Evolutionary conservation across 208 protist genomes (phyloP).

Genomic region (Eutreptiella sp.): DNA sequence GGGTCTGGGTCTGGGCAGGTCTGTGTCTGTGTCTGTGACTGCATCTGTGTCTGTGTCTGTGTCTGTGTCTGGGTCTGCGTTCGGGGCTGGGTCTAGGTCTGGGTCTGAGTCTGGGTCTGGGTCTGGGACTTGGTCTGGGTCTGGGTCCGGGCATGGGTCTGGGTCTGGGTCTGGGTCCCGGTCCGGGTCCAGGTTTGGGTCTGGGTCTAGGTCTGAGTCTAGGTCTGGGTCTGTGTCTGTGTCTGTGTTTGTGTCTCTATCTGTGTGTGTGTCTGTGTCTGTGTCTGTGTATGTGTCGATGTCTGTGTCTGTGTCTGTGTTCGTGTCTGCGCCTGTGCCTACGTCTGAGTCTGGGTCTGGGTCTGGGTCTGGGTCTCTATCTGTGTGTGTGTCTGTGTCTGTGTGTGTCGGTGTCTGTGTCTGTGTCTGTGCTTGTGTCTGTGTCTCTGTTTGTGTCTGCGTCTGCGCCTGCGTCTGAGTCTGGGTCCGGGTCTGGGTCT

Average conservation of each 20-base stretch:
- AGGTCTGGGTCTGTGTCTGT: neutral
- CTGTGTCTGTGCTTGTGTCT: neutral
- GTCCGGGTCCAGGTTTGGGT: constrained; percentile 1
- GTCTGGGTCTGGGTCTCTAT: constrained; percentile 3
- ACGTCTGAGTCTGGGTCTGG: constrained; percentile 1
- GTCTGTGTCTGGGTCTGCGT: neutral
- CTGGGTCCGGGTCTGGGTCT: constrained; percentile 3
- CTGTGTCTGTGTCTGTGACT: neutral
- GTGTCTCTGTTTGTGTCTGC: neutral
- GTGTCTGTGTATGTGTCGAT: neutral
- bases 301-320: neutral
- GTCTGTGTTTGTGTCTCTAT: neutral
- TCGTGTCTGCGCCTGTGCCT: neutral
- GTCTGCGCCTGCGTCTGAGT: neutral
- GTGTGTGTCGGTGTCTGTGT: neutral
- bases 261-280: neutral
- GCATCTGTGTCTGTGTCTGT: neutral
- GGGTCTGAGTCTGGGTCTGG: constrained; percentile 3
- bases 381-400: neutral
- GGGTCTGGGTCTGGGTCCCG: neutral
- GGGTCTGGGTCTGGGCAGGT: constrained; percentile 2
- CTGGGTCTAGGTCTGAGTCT: constrained; percentile 2
- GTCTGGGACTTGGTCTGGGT: constrained; percentile 1
- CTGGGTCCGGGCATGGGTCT: constrained; percentile 3
- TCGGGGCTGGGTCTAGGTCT: constrained; percentile 1